Evolutionary conservation across 2,329 filamentous ascomycete species (phyloP), one percentile per base, ranked within the genome.

Genomic region (Aureobasidium mangrovei): DNA sequence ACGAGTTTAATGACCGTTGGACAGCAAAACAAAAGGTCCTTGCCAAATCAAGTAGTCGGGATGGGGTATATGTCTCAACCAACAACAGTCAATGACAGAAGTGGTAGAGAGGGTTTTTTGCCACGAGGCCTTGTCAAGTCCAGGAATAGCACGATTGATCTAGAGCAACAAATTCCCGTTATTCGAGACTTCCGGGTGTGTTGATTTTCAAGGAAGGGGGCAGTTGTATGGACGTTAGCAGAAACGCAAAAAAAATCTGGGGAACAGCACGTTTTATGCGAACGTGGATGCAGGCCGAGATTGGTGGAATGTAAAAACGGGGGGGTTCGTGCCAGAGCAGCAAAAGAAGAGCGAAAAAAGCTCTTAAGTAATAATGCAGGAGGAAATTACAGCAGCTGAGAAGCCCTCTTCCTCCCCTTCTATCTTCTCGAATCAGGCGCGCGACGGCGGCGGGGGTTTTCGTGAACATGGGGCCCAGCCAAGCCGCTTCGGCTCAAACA

Each of bases 1-100:
- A 36, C 47, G 49, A 44, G 29, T 43, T 53, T 53, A 53, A 53
- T 39, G 49, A 53, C 49, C 49, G 49, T 53, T 53, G 33, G 40
- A 53, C 32, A 36, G 29, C 31, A 38, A 53, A 53, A 53, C 43
- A 39, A 44, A 43, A 40, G 39, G 32, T 40, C 39, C 38, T 53
- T 26, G 40, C 29, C 49, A 7, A 38, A 44, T 43, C 33, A 28
- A 44, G 49, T 36, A 53, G 27, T n/a, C 32, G 8, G 28, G 32
- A 42, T 38, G 49, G 29, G 8, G 29, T 35, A 43, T 53, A 44
- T 53, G 49, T 53, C 28, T 53, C 49, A 53, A 18, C 12, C 40
- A 38, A 44, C 10, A 12, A 36, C 26, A n/a, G 27, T 7, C 12
- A 31, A 24, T 53, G 26, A 28, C 28, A 18, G 31, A 7, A 10